Base-by-base conservation (phyloP, 2,329 filamentous ascomycete species). In the Neofusicoccum sp. region DNA sequence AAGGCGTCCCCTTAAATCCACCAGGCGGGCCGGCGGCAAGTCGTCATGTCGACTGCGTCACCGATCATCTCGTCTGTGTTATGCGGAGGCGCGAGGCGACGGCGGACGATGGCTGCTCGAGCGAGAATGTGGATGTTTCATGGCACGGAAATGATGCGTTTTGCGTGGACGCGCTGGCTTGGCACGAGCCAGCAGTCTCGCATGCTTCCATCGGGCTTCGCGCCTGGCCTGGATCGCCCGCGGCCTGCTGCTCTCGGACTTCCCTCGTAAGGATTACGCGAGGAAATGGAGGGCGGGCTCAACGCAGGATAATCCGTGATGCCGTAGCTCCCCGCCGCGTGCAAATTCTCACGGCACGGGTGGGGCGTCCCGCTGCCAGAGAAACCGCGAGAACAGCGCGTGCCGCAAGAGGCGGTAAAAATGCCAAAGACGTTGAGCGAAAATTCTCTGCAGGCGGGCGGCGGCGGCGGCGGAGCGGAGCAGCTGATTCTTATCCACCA, bases 361-460 rank as follows among this genome's bases (percentile, higher is more conserved):
- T 58, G 54, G 54, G 54, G 41, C 54, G 4, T 58, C 54, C 34
- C 40, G 54, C 54, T 58, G 54, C 16, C 41, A 47, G 41, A 45
- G 54, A 58, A 58, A 56, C 51, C 51, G 24, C 51, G 38, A 44
- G 51, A 56, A 56, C 51, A 56, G 51, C 34, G 49, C 24, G 24
- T 14, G 49, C 30, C 26, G 49, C 28, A 43, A 43, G 38, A 54
- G 49, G 49, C 49, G 49, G 49, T 54, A 54, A 54, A 41, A 51
- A 54, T 31, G 28, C 28, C 33, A 40, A 48, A 48, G 43, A 28
- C 33, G 58, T 49, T 60, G 45, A 60, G 45, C 33, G 47, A 60
- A 60, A 60, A 59, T 48, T 61, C 49, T 61, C 59, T 61, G 59
- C 59, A 49, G 48, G 59, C 59, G 40, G 48, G 36, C 58, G 26